phyloP scores from a whole-genome alignment of 129 eudicot species.

The Saussurea involucrata region DNA sequence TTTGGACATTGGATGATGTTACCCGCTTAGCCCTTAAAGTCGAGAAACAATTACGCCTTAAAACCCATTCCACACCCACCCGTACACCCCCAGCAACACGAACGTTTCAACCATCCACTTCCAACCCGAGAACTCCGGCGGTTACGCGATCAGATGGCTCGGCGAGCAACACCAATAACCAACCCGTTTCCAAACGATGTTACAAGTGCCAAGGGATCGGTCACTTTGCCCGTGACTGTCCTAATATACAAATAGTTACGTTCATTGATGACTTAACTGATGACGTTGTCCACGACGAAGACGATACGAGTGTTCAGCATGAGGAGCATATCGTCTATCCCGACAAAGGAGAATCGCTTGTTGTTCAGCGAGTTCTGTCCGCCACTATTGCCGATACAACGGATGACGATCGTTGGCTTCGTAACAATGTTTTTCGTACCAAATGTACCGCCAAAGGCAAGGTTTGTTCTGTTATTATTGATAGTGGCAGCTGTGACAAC shows the following conservation, averaged over 20 bases:
- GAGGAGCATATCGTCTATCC: background rate
- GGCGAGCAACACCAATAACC: too few species aligned
- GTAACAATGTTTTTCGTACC: background rate
- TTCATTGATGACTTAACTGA: background rate
- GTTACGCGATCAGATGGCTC: too few species aligned
- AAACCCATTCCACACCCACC: background rate
- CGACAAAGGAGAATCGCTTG: background rate
- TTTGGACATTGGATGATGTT: conserved; percentile 15
- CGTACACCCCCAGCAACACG: too few species aligned
- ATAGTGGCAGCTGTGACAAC: background rate
- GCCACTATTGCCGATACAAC: background rate
- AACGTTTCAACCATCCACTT: background rate
- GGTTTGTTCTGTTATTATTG: too few species aligned
- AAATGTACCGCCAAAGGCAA: too few species aligned
- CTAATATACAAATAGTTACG: background rate
- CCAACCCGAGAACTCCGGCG: too few species aligned
- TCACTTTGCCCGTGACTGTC: too few species aligned
- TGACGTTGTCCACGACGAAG: background rate
- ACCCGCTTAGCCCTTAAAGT: conserved; percentile 15
- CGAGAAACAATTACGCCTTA: background rate
- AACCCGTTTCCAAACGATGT: too few species aligned
- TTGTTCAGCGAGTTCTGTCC: background rate
- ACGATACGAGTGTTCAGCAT: background rate
- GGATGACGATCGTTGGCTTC: background rate
- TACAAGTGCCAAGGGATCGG: too few species aligned